phyloP scores from a whole-genome alignment of 805 yeast genomes.

The Suhomyces kilbournensis region DNA sequence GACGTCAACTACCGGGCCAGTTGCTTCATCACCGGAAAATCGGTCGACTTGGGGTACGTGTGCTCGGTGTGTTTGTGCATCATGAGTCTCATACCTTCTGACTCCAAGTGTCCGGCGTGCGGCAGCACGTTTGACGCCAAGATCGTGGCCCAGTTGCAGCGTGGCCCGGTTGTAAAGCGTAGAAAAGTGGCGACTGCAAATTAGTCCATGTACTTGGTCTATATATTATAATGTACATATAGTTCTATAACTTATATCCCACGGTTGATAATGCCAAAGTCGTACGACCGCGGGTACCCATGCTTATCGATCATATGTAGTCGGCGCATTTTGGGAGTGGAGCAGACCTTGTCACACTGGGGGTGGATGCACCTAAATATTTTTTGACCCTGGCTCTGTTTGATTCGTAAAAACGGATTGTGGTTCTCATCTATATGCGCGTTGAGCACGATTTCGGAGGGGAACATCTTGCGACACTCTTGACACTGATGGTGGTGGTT shows the following conservation, averaged over 20 bases:
- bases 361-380: conserved; percentile 38
- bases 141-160: conserved; percentile 54
- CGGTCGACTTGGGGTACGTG: conserved; percentile 90
- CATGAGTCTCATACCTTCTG: conserved; percentile 64
- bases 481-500: conserved; percentile 16
- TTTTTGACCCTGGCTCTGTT: conserved; percentile 38
- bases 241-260: conserved; percentile 19
- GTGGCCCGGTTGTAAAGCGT: conserved; percentile 56
- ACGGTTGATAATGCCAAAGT: conserved; percentile 26
- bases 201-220: background rate
- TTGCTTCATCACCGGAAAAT: conserved; percentile 85
- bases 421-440: conserved; percentile 54
- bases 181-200: conserved; percentile 19
- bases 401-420: conserved; percentile 42
- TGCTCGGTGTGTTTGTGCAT: conserved; percentile 92
- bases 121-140: conserved; percentile 69
- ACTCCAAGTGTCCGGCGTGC: conserved; percentile 81
- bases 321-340: conserved; percentile 38
- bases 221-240: background rate
- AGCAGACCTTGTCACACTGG: conserved; percentile 39
- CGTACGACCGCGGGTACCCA: conserved; percentile 40
- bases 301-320: conserved; percentile 52
- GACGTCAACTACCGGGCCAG: conserved; percentile 93
- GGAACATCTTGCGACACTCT: conserved; percentile 40
- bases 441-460: conserved; percentile 39